Conservation (phyloP, 164 flowering plant species). For the Vitis riparia region DNA sequence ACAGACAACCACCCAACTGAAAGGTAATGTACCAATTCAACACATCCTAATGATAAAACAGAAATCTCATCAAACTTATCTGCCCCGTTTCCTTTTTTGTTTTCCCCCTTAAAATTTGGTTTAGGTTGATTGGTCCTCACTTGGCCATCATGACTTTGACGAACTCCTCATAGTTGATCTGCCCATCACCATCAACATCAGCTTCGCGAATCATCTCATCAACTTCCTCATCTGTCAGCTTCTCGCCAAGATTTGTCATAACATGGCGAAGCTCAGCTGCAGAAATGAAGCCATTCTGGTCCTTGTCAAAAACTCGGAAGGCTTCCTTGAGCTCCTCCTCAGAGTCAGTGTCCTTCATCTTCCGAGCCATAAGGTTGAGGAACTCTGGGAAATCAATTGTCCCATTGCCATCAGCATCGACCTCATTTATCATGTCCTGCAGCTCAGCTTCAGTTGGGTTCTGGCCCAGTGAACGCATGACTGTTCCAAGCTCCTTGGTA, state of each 20-base stretch:
- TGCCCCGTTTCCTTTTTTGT: slow-evolving; percentile 15
- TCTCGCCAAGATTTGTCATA: slow-evolving; percentile 66
- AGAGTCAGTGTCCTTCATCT: slow-evolving; percentile 65
- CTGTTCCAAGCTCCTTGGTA: slow-evolving; percentile 63
- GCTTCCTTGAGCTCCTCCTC: slow-evolving; percentile 70
- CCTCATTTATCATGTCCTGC: slow-evolving; percentile 64
- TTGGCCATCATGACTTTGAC: slow-evolving; percentile 73
- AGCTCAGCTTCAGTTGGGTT: slow-evolving; percentile 66
- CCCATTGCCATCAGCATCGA: slow-evolving; percentile 62
- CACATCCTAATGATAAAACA: slow-evolving; percentile 23
- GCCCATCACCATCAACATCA: slow-evolving; percentile 65
- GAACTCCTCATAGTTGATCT: slow-evolving; percentile 64
- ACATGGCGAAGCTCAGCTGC: slow-evolving; percentile 66
- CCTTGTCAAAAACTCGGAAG: slow-evolving; percentile 59
- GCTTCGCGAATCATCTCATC: slow-evolving; percentile 69
- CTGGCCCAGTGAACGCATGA: slow-evolving; percentile 60
- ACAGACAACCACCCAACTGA: slow-evolving; percentile 14
- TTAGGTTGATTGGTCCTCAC: slow-evolving; percentile 30
- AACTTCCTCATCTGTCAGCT: slow-evolving; percentile 62
- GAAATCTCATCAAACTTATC: slow-evolving; percentile 31
- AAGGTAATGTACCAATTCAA: slow-evolving; percentile 23
- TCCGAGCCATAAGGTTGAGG: slow-evolving; percentile 60
- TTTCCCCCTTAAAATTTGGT: slow-evolving; percentile 2
- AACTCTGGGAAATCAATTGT: slow-evolving; percentile 67
- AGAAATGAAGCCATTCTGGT: slow-evolving; percentile 61